Evolutionary conservation across 2,329 filamentous ascomycete species (phyloP), one percentile per base, ranked within the genome.

Genomic region (Claviceps lovelessii): DNA sequence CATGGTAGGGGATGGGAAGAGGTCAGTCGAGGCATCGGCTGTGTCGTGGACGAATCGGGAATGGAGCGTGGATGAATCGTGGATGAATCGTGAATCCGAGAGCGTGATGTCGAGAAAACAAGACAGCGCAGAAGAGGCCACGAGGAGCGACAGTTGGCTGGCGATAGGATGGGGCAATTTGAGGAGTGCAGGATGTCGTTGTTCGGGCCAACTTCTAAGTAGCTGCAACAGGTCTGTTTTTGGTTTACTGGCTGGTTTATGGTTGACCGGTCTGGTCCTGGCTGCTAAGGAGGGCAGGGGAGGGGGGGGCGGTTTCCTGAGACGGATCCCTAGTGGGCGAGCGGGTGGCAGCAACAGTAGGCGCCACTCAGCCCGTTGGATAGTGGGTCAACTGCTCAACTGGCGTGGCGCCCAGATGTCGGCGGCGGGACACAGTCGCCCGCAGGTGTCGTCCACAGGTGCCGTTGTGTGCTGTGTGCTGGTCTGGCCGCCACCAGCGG

Each of bases 21-120:
- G 13, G 39, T 47, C 49, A 51, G 51, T 45, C 33, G 48, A 56
- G 41, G 46, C 55, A 57, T 57, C 49, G 17, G 39, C 39, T n/a
- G 39, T 50, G 46, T 53, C 29, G 44, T 6, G 39, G 17, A 5
- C 8, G 15, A 7, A n/a, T n/a, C 39, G 39, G 4, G 39, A 7
- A n/a, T 23, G 23, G 23, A 23, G 23, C 23, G 23, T 23, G 23
- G 23, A 23, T 23, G 23, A 23, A 23, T 23, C 23, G 23, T 23
- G 3, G 23, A 17, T n/a, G 37, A 6, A 48, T 46, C 23, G 28
- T 31, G 11, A 23, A n/a, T 31, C 29, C 28, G 31, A 13, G 11
- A 39, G 51, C 28, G 46, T 42, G 10, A 11, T 19, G 2, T 31
- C 5, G 5, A 23, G 9, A 7, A 6, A 51, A 2, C 5, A 13